phyloP scores from a whole-genome alignment of 2,329 filamentous ascomycete species.

The Colletotrichum cereale region DNA sequence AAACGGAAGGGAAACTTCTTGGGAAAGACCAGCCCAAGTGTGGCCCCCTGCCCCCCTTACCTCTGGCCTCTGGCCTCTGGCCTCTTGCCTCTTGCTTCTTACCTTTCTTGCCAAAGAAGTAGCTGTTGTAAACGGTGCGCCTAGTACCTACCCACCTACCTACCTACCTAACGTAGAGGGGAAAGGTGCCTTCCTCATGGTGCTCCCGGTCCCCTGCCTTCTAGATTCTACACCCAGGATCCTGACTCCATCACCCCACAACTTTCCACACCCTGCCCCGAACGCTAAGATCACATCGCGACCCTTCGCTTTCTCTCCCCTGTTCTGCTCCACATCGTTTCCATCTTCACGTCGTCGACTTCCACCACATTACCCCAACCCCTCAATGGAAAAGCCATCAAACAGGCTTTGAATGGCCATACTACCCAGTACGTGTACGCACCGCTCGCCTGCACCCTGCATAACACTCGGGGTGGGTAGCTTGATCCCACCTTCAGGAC shows the following conservation, averaged over 20 bases:
- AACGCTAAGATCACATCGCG: not conserved
- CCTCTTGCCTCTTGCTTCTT: not conserved
- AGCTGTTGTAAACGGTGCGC: no score
- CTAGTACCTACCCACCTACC: no score
- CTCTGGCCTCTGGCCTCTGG: not conserved
- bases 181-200: not conserved
- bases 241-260: slow-evolving; percentile 20
- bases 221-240: not conserved
- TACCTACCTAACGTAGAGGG: not conserved
- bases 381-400: slow-evolving; percentile 17
- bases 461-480: not conserved
- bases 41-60: not conserved
- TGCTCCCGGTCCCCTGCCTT: not conserved
- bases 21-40: slow-evolving; percentile 15
- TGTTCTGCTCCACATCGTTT: slow-evolving; percentile 17
- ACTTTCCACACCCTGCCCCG: slow-evolving; percentile 20
- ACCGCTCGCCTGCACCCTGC: not conserved
- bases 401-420: slow-evolving; percentile 5
- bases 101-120: no score
- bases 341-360: not conserved
- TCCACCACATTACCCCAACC: not conserved
- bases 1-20: slow-evolving; percentile 28
- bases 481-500: not conserved
- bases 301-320: not conserved
- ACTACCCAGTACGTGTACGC: not conserved